phyloP scores from a whole-genome alignment of 2,329 filamentous ascomycete genomes.

The Nothopassalora personata region DNA sequence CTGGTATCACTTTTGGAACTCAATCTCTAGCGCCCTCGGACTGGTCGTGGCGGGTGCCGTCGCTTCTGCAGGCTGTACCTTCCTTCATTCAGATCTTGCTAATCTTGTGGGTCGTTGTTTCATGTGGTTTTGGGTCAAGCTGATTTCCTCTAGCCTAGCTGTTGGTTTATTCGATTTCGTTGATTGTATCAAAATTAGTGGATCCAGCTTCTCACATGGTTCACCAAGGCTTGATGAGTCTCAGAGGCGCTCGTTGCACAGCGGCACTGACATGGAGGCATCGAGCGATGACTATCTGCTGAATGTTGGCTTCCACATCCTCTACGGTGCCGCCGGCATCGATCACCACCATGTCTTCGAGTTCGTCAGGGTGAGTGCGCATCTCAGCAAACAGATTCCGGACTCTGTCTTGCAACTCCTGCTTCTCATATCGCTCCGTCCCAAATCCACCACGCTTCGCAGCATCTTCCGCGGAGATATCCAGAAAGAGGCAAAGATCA shows the following conservation, averaged over 20 bases:
- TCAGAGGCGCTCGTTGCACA: slow-evolving; percentile 1
- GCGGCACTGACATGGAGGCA: neutral
- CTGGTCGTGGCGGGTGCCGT: slow-evolving; percentile 23
- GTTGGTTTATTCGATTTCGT: too few species aligned
- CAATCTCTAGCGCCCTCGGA: slow-evolving; percentile 13
- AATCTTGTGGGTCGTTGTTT: slow-evolving; percentile 3
- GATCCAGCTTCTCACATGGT: neutral
- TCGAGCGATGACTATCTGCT: slow-evolving; percentile 20
- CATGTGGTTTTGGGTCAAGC: neutral
- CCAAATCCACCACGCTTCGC: slow-evolving; percentile 79
- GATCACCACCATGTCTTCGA: slow-evolving; percentile 49
- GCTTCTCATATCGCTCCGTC: slow-evolving; percentile 80
- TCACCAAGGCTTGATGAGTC: slow-evolving; percentile 19
- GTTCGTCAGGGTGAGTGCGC: slow-evolving; percentile 39
- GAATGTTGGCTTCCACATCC: slow-evolving; percentile 43
- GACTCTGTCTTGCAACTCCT: slow-evolving; percentile 75
- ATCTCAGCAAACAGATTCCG: slow-evolving; percentile 63
- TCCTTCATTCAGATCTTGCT: slow-evolving; percentile 18
- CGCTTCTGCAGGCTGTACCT: slow-evolving; percentile 19
- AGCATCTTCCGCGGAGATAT: slow-evolving; percentile 69
- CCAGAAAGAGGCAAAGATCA: slow-evolving; percentile 82
- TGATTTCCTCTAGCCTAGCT: neutral
- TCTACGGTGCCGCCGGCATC: slow-evolving; percentile 51
- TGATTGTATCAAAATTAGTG: too few species aligned
- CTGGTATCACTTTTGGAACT: slow-evolving; percentile 18